Percentiles rank a stretch among this genome's conserved stretches.
phyloP scores from a whole-genome alignment of 345 rosid genomes.

The Erodium maritimum region DNA sequence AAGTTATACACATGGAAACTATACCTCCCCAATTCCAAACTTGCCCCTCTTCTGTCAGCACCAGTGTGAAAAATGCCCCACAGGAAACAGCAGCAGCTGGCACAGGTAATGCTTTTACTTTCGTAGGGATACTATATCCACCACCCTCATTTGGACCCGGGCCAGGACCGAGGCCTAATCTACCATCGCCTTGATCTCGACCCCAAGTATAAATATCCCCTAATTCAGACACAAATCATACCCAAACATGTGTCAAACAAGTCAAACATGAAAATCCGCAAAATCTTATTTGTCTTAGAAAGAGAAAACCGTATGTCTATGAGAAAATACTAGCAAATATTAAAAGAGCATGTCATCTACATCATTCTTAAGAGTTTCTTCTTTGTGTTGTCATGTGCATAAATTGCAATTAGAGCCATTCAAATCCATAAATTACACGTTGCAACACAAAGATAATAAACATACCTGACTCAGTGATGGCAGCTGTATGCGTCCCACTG shows the following conservation, averaged over 20 bases:
- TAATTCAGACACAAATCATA: constrained; percentile 15
- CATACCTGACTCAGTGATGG: constrained; percentile 64
- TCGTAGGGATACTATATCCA: constrained; percentile 79
- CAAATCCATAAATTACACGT: background rate
- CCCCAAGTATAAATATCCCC: constrained; percentile 90
- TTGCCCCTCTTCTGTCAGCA: constrained; percentile 59
- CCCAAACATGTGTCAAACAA: background rate
- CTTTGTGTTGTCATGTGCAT: background rate
- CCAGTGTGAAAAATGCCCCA: constrained; percentile 87
- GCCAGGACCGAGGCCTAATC: constrained; percentile 88
- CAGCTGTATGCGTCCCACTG: constrained; percentile 82
- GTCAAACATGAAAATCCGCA: no score
- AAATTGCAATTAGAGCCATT: background rate
- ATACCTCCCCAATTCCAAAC: constrained; percentile 96
- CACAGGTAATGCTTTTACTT: constrained; percentile 51
- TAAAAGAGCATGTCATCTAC: no score
- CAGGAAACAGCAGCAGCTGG: constrained; percentile 70
- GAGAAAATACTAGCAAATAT: no score
- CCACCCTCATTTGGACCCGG: constrained; percentile 91
- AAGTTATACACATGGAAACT: background rate
- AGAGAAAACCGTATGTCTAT: no score
- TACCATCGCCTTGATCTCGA: constrained; percentile 92
- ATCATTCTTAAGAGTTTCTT: no score
- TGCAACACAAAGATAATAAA: background rate
- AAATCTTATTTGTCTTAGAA: no score